Evolutionary conservation across 164 flowering plant genomes (phyloP).

Genomic region (grape (Vitis vinifera)): DNA sequence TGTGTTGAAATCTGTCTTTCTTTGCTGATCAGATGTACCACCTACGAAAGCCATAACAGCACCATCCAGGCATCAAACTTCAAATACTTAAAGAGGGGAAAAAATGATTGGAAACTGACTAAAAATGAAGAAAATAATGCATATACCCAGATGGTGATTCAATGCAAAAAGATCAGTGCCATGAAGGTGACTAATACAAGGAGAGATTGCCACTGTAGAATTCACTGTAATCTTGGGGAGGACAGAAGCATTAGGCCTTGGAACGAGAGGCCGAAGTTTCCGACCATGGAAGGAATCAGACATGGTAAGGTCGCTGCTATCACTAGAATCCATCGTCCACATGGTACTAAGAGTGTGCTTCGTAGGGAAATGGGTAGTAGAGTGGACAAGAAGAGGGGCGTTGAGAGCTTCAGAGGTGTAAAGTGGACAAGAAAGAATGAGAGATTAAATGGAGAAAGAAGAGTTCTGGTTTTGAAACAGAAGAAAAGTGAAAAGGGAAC

Average conservation of each 20-base stretch:
- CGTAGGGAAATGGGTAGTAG: neutral
- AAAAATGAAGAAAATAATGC: neutral
- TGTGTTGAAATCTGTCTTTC: neutral
- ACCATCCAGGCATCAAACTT: neutral
- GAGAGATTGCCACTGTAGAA: neutral
- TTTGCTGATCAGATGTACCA: neutral
- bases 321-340: neutral
- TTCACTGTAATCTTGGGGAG: neutral
- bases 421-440: neutral
- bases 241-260: neutral
- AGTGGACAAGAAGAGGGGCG: neutral
- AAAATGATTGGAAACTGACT: neutral
- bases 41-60: neutral
- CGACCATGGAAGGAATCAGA: neutral
- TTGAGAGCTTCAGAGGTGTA: neutral
- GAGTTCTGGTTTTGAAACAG: neutral
- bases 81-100: no score
- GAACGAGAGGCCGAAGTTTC: neutral
- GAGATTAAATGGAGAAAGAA: neutral
- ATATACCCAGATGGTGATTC: conserved; percentile 5
- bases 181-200: neutral
- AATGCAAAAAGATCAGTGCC: neutral
- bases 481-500: neutral
- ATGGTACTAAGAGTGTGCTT: neutral
- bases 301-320: neutral